These are phyloP conservation scores for Stenocarpella maydis DNA, from an alignment of 2,329 filamentous ascomycete genomes.

Conservation along the genomic window DNA sequence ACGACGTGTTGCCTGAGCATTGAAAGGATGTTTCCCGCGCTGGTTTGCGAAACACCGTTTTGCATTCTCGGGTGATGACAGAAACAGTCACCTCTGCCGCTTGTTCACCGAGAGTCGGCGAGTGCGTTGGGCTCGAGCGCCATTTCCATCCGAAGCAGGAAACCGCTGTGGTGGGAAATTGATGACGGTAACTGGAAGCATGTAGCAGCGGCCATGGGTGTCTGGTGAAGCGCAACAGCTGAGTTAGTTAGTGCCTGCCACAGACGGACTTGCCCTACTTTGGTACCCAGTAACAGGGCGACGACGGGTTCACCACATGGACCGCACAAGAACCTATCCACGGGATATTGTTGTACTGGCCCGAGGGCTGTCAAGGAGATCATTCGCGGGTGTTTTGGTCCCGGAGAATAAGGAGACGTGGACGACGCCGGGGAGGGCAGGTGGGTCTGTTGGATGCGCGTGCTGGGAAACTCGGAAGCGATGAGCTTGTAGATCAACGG, in stretches of 20 bases:
- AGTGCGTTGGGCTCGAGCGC: neutral
- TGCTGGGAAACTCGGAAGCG: neutral
- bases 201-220: neutral
- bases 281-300: too few species aligned
- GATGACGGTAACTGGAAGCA: neutral
- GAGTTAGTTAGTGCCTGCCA: neutral
- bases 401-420: neutral
- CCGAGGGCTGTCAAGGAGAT: neutral
- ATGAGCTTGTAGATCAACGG: slow-evolving; percentile 16
- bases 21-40: neutral
- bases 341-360: neutral
- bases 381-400: neutral
- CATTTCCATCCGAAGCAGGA: neutral
- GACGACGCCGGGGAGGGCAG: neutral
- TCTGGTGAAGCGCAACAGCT: neutral
- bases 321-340: neutral
- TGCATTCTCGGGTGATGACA: neutral
- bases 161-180: neutral
- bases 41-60: slow-evolving; percentile 6
- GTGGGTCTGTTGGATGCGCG: neutral
- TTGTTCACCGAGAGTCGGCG: neutral
- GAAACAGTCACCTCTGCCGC: neutral
- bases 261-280: neutral
- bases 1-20: neutral
- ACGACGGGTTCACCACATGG: neutral